A percentile compares a stretch with the other conserved stretches of the same genome.
phyloP scores from a whole-genome alignment of 371 early-diverging fungal species.

The Mortierella sp. region DNA sequence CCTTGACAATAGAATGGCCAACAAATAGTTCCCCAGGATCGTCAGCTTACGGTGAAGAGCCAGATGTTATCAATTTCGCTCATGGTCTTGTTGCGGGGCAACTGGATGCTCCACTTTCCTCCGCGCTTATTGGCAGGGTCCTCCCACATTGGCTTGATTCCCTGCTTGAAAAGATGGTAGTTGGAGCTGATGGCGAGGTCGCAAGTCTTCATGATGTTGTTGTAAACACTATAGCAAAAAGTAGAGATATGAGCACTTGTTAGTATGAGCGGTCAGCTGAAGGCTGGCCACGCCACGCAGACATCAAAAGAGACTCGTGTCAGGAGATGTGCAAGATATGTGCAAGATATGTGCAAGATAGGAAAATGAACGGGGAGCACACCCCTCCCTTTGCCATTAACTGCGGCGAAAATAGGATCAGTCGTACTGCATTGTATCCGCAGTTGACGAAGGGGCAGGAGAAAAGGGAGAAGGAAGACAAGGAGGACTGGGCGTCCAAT shows the following conservation, averaged over 20 bases:
- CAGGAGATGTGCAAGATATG: neutral
- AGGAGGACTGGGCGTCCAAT: constrained; percentile 13
- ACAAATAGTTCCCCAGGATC: neutral
- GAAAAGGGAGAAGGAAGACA: neutral
- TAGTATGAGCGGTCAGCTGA: neutral
- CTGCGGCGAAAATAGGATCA: neutral
- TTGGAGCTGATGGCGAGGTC: constrained; percentile 88
- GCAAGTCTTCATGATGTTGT: constrained; percentile 87
- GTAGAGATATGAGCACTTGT: neutral
- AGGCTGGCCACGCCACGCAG: neutral
- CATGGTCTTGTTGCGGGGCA: constrained; percentile 81
- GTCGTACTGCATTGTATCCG: constrained; percentile 11
- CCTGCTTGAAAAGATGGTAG: constrained; percentile 97
- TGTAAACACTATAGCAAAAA: constrained; percentile 77
- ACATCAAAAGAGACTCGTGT: neutral
- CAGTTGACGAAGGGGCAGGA: constrained; percentile 1
- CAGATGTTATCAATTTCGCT: constrained; percentile 86
- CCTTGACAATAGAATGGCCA: neutral
- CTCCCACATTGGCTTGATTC: constrained; percentile 99
- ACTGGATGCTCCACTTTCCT: constrained; percentile 94
- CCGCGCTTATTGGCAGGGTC: constrained; percentile 96
- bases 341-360: neutral
- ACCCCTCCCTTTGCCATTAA: constrained; percentile 6
- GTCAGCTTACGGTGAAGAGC: constrained; percentile 81
- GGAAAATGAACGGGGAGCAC: neutral